A percentile compares a stretch with the other conserved stretches of the same genome.
phyloP scores from a whole-genome alignment of 2,329 filamentous ascomycete species.

The Colletotrichum truncatum region DNA sequence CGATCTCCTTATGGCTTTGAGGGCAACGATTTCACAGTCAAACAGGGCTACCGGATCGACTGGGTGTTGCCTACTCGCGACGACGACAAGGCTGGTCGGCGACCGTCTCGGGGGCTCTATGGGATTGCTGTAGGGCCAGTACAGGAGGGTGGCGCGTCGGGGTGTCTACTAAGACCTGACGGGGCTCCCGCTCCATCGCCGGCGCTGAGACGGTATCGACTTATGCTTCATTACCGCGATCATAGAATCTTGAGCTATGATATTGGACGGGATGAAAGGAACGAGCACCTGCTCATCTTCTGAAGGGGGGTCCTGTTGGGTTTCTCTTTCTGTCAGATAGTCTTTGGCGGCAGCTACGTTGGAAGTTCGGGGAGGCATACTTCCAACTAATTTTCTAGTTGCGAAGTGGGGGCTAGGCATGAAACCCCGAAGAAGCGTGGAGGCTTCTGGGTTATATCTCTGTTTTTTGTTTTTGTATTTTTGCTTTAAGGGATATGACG shows the following conservation, averaged over 20 bases:
- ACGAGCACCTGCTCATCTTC: constrained; percentile 33
- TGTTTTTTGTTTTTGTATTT: too few species aligned
- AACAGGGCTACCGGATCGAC: constrained; percentile 63
- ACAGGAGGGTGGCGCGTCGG: constrained; percentile 51
- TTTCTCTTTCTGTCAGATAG: neutral
- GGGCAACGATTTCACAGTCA: constrained; percentile 29
- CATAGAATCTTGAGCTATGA: constrained; percentile 77
- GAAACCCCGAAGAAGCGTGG: neutral
- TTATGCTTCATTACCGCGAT: constrained; percentile 78
- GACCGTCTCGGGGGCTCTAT: constrained; percentile 63
- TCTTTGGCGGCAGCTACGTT: neutral
- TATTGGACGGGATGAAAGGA: constrained; percentile 54
- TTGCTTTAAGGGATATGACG: neutral
- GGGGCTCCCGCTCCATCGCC: constrained; percentile 35
- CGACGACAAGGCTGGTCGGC: constrained; percentile 55
- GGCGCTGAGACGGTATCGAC: constrained; percentile 63
- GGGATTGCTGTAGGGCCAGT: constrained; percentile 76
- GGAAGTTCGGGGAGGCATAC: neutral
- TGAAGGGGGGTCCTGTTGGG: neutral
- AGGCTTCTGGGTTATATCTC: neutral
- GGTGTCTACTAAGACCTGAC: constrained; percentile 24
- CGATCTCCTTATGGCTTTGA: constrained; percentile 29
- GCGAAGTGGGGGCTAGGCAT: neutral
- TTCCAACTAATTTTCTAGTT: neutral
- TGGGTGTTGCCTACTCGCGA: constrained; percentile 55